Evolutionary conservation across 768 basidiomycete genomes (phyloP).

Genomic region (Russula emetica): DNA sequence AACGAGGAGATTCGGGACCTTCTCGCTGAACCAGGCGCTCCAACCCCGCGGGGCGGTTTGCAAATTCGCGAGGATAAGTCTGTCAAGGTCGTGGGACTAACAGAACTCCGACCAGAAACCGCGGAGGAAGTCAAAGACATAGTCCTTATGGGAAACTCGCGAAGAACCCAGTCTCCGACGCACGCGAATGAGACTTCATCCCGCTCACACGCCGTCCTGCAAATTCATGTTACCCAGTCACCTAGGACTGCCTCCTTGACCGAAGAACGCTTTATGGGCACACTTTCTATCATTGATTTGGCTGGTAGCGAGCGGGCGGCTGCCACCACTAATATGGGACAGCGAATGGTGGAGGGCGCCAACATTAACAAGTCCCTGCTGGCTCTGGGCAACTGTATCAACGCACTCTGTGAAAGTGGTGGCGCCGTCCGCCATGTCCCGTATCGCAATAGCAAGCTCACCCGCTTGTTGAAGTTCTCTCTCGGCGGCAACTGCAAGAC

Average conservation of each 20-base stretch:
- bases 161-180: conserved; percentile 89
- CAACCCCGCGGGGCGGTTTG: conserved; percentile 74
- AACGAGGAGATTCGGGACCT: conserved; percentile 98
- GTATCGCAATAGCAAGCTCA: conserved; percentile 97
- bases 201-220: conserved; percentile 94
- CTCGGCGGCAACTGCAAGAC: conserved; percentile 99
- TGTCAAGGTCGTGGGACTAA: conserved; percentile 84
- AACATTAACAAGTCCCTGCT: conserved; percentile 99
- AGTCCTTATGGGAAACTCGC: conserved; percentile 81
- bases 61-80: conserved; percentile 92
- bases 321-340: conserved; percentile 95
- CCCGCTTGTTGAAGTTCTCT: conserved; percentile 94
- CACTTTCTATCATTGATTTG: conserved; percentile 95
- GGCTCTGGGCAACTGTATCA: conserved; percentile 97
- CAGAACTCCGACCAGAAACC: conserved; percentile 70
- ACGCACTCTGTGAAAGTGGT: conserved; percentile 93
- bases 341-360: conserved; percentile 96
- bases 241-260: conserved; percentile 82
- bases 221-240: conserved; percentile 87
- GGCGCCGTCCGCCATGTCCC: conserved; percentile 87
- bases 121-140: conserved; percentile 95
- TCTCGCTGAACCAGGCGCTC: conserved; percentile 66
- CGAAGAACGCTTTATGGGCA: conserved; percentile 79
- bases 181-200: conserved; percentile 97
- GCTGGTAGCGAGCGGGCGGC: conserved; percentile 97